Evolutionary conservation across 2,329 filamentous ascomycete genomes (phyloP), one percentile per base, ranked within the genome.

Genomic region (Dothistroma septosporum): DNA sequence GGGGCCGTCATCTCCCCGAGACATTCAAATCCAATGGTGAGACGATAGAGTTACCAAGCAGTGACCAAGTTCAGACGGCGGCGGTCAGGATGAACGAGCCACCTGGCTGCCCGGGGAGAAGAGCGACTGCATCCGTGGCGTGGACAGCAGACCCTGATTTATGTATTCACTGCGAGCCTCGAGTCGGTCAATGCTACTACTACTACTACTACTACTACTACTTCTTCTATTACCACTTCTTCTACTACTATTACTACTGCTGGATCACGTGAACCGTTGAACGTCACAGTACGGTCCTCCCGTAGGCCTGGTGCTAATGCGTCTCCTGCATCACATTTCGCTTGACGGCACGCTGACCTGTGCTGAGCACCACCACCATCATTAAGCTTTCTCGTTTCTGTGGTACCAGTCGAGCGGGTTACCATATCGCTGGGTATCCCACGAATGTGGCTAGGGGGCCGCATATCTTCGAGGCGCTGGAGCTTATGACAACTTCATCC

Each of bases 1-100:
- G 61, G 63, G 58, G 63, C 58, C 57, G 61, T 53, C 14, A 16
- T 28, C 49, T 52, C 55, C 59, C 60, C 58, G 61, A 52, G 21
- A 53, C 54, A 35, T 47, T 48, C 55, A 37, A 31, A 21, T 37
- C 57, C 60, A 64, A 19, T 56, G 48, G 32, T 14, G 14, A n/a
- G 32, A 44, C n/a, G 22, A 62, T 64, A 62, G 58, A 56, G 57
- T 64, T 64, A 52, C 22, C 22, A 46, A 7, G 44, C 19, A 37
- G 55, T 50, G 24, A 44, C 48, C 44, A 24, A 60, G 41, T n/a
- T 37, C 24, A 24, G 53, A 47, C 31, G 31, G 48, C 46, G 35
- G 55, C 49, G 7, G 37, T 16, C 37, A 44, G 37, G 49, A 58
- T 19, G 35, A 44, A 24, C 37, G 37, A 46, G 49, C 55, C 47